Evolutionary conservation across 148 eudicot genomes (phyloP).

Genomic region (Fagopyrum homotropicum): DNA sequence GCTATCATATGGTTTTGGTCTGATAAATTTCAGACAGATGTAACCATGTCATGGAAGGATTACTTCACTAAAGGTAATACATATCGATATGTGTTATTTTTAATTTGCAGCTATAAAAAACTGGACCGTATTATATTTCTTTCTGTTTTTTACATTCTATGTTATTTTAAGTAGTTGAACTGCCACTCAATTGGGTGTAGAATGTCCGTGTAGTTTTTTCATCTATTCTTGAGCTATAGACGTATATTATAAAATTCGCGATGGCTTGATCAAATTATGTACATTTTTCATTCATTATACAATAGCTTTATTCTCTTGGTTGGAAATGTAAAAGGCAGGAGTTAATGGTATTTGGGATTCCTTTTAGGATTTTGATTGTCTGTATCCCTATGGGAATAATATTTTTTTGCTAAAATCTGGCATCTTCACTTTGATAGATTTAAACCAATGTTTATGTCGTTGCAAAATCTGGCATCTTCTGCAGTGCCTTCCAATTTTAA

Average conservation of each 20-base stretch:
- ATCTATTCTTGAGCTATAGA: not conserved
- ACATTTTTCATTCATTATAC: not conserved
- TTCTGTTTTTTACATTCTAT: not conserved
- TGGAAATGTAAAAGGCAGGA: not conserved
- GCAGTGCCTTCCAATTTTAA: not conserved
- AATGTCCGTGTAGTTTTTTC: not conserved
- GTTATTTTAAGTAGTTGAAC: not conserved
- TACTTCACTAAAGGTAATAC: conserved; percentile 72
- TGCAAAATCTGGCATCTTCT: not conserved
- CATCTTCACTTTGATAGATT: not conserved
- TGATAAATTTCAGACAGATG: conserved; percentile 53
- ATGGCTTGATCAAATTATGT: not conserved
- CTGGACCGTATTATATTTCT: not conserved
- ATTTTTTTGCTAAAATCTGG: not conserved
- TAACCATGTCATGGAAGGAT: conserved; percentile 77
- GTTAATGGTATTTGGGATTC: not conserved
- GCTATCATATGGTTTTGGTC: conserved; percentile 86
- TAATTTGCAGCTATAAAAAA: not conserved
- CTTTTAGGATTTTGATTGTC: not conserved
- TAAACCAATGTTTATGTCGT: not conserved
- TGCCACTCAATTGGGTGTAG: not conserved
- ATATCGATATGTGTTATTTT: not conserved
- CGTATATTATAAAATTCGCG: not conserved
- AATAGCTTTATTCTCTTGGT: not conserved
- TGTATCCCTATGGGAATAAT: not conserved